A percentile compares a stretch with the other conserved stretches of the same genome.
Evolutionary conservation across 108 stramenopile species (phyloP).

Genomic region (Parietichytrium sp.): DNA sequence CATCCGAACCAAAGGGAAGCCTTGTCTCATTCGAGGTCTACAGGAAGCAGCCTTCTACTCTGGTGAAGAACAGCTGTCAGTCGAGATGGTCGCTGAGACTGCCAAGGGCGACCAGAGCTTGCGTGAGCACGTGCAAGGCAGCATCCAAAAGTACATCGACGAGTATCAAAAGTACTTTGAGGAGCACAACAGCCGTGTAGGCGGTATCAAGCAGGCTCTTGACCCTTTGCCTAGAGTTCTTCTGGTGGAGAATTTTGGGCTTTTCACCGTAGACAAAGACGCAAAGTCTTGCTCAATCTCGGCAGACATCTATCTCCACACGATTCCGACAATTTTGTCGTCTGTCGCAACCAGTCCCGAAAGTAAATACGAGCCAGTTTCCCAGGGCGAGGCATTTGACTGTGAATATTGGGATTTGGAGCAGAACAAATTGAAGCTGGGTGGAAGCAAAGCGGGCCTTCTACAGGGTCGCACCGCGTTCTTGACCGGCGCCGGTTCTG

Average conservation of each 20-base stretch:
- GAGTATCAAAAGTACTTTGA: constrained; percentile 12
- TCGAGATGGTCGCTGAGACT: not conserved
- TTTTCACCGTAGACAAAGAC: constrained; percentile 10
- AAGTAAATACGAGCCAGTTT: constrained; percentile 2
- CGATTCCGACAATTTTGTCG: not conserved
- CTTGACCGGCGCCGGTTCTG: constrained; percentile 26
- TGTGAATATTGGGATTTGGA: constrained; percentile 38
- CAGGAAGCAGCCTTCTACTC: not conserved
- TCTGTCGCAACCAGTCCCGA: not conserved
- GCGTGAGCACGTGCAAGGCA: not conserved
- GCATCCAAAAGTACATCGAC: constrained; percentile 10
- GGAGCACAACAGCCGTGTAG: not conserved
- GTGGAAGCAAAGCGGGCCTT: not conserved
- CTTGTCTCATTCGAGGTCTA: not conserved
- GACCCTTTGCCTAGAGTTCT: constrained; percentile 24
- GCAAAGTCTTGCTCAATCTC: constrained; percentile 40
- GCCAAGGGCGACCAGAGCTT: not conserved
- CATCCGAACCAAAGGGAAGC: constrained; percentile 15
- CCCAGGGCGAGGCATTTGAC: constrained; percentile 16
- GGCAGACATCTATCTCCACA: constrained; percentile 37
- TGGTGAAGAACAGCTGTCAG: not conserved
- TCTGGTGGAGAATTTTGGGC: constrained; percentile 35
- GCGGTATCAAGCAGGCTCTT: not conserved
- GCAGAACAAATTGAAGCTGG: constrained; percentile 41
- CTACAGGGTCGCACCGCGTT: not conserved